Base-by-base conservation (phyloP, 2,329 filamentous ascomycete genomes). In the Simplicillium sp. region DNA sequence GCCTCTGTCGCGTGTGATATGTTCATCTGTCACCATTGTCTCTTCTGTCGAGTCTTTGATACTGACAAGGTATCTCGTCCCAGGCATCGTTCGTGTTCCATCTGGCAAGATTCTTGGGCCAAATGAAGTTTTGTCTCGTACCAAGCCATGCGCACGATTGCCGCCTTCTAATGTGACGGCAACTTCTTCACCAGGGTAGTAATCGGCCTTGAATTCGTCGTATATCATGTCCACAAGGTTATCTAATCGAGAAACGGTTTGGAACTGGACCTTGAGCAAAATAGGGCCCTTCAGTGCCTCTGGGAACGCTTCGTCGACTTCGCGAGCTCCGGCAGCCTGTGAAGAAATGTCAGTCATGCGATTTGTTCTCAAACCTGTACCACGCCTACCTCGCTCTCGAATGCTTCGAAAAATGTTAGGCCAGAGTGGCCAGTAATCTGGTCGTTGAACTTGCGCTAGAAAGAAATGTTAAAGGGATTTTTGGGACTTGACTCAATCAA, bases 381-480 rank as follows among this genome's bases (percentile, higher is more conserved):
- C 37, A 16, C 12, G 68, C 81, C 49, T 73, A 94, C 87, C 77
- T 96, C 88, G 65, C 87, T 94, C 61, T 86, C 80, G 25, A 90
- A 75, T 18, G 92, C 92, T 50, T 95, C 87, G 55, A 96, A 96
- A 62, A 94, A 98, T 3, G 80, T 90, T 49, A 96, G 70, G 40
- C 84, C 84, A 25, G 88, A 94, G 60, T 94, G 90, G 40, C 92
- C 92, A 11, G 88, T 95, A 49, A 97, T 94, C 58, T 94, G 86
- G 62, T 94, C 95, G 46, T 94, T 95, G 61, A 97, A 98, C 41
- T 84, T 80, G 56, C 81, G 86, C 81, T 90, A 52, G 34, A 37
- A 38, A 51, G 44, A 39, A n/a, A 40, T 36, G 35, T 37, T 34
- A 34, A 8, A n/a, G 13, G n/a, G 32, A n/a, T 7, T 25, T 14